These are phyloP conservation scores for Osmanthus fragrans DNA, from an alignment of 257 asterid species.

Conservation along the genomic window DNA sequence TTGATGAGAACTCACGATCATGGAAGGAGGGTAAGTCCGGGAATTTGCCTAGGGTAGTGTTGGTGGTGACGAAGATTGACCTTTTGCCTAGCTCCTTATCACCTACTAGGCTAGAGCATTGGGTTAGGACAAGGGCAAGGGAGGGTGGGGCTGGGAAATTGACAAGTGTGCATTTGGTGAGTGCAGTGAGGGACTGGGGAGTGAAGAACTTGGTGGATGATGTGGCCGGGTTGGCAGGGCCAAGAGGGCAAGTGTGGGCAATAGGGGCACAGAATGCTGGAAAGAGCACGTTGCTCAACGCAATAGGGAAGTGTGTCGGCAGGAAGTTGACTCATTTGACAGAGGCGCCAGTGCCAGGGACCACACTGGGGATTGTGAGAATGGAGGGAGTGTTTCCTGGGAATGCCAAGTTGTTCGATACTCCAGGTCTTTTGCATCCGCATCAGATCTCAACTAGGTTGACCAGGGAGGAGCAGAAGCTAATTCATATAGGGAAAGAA, in stretches of 20 bases:
- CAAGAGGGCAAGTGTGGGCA: constrained; percentile 88
- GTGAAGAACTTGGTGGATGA: constrained; percentile 77
- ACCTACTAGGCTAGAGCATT: constrained; percentile 81
- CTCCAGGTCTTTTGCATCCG: constrained; percentile 92
- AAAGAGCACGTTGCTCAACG: constrained; percentile 78
- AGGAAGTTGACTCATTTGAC: constrained; percentile 64
- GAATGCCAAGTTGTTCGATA: constrained; percentile 79
- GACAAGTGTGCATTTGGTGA: constrained; percentile 75
- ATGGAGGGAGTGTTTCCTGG: constrained; percentile 92
- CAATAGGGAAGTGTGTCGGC: constrained; percentile 66
- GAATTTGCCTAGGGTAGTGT: constrained; percentile 68
- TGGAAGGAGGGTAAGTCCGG: constrained; percentile 94
- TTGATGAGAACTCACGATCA: constrained; percentile 61
- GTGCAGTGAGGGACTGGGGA: constrained; percentile 89
- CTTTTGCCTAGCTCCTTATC: constrained; percentile 80
- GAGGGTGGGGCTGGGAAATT: constrained; percentile 71
- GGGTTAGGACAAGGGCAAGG: constrained; percentile 86
- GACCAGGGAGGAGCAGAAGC: constrained; percentile 70
- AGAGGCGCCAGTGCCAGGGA: constrained; percentile 90
- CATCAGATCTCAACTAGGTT: constrained; percentile 81
- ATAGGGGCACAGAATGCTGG: constrained; percentile 96
- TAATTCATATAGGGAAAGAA: constrained; percentile 62
- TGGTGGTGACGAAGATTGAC: constrained; percentile 84
- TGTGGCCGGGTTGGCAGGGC: constrained; percentile 67
- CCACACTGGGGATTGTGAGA: constrained; percentile 83